These are phyloP conservation scores for Vanrija sp. DNA, from an alignment of 1,284 basidiomycete genomes.

Conservation along the genomic window DNA sequence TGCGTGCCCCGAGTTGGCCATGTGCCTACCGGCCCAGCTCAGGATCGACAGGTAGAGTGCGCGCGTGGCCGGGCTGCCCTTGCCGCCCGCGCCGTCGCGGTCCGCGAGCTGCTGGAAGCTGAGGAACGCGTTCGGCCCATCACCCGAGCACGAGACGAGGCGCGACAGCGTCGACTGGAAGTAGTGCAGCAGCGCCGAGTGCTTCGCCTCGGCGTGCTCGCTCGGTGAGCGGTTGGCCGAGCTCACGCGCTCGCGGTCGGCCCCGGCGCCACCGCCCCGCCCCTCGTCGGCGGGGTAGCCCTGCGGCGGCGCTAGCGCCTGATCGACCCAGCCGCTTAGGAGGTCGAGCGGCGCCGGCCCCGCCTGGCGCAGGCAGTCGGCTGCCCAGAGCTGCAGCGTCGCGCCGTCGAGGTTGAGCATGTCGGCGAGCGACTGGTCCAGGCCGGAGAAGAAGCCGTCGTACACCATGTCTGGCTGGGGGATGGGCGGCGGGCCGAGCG, in stretches of 20 bases:
- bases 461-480: neutral
- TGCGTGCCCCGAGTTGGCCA: conserved; percentile 30
- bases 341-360: conserved; percentile 15
- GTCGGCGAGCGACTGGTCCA: conserved; percentile 10
- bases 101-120: conserved; percentile 26
- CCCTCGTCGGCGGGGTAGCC: neutral
- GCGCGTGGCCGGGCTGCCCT: conserved; percentile 1
- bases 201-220: neutral
- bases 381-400: conserved; percentile 31
- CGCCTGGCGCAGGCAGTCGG: conserved; percentile 24
- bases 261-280: neutral
- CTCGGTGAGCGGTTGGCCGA: neutral
- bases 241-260: neutral
- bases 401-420: conserved; percentile 25
- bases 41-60: conserved; percentile 32
- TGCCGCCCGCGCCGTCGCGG: conserved; percentile 10
- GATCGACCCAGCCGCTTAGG: conserved; percentile 6
- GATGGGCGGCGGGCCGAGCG: neutral
- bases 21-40: conserved; percentile 36
- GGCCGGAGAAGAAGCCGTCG: neutral
- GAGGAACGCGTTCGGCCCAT: conserved; percentile 21
- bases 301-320: too few species aligned
- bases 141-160: conserved; percentile 26
- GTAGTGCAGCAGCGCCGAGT: conserved; percentile 18
- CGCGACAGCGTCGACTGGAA: conserved; percentile 24